Evolutionary conservation across 2,329 filamentous ascomycete species (phyloP), one percentile per base, ranked within the genome.

Genomic region (Aspergillus puulaauensis): DNA sequence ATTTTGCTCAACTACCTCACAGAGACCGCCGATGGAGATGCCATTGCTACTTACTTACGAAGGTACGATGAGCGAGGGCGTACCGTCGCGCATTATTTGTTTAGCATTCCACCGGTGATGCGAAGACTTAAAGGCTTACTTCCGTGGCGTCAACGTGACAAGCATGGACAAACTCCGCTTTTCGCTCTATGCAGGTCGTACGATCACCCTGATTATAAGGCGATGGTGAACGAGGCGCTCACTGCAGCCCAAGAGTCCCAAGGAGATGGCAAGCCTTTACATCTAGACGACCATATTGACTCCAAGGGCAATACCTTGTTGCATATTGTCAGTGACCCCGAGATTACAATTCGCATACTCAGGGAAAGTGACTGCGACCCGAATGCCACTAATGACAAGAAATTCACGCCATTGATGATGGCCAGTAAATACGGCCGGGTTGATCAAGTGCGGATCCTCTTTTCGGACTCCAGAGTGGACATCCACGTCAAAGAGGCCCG

Each of bases 381-480:
- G 55, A 99, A 99, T 75, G 93, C 93, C 8, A 90, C 88, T 8
- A 99, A 99, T 69, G 93, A 98, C 66, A 96, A 91, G 77, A 89
- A 86, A 48, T 98, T 99, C 70, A 99, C 96, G 0, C 88, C 95
- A 2, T 80, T 99, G 56, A 99, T 99, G 95, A 90, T 99, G 61
- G 93, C 93, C 7, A 98, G 93, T 82, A 99, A 99, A 73, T 99
- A 98, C 70, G 95, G 95, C 35, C 86, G 95, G 61, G 89, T 96
- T 54, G 95, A 98, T 67, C 91, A 96, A 81, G 93, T 99, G 17
- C 84, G 93, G 58, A 87, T 88, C 9, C 82, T 99, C 6, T 98
- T 96, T 73, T 84, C 88, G 43, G 95, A 99, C 70, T 85, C 91
- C 23, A 82, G 96, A 65, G 91, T 97, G 4, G 95, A 99, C 70